Conservation (phyloP, 116 monocot genomes). For the Dioscorea cayenensis region DNA sequence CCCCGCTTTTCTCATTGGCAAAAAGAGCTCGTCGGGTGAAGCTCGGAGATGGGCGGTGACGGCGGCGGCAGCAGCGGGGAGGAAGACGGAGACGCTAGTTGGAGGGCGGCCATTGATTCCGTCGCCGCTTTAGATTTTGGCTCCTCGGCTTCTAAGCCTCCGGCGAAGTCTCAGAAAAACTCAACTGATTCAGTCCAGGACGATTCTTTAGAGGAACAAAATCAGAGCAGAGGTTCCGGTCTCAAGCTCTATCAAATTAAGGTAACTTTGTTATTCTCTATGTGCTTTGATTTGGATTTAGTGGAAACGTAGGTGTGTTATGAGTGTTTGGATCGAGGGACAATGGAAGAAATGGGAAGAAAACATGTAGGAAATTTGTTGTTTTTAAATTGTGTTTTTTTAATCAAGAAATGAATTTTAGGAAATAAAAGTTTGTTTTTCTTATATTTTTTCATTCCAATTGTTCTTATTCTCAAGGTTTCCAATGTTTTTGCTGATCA, state of each 20-base stretch:
- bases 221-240: conserved; percentile 15
- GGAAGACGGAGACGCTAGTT: conserved; percentile 77
- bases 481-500: no score
- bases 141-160: conserved; percentile 16
- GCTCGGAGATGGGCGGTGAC: background rate
- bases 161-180: background rate
- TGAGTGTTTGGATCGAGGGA: no score
- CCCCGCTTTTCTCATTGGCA: background rate
- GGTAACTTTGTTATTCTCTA: conserved; percentile 18
- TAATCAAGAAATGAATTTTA: no score
- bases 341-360: no score
- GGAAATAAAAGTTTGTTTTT: no score
- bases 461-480: no score
- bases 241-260: conserved; percentile 84
- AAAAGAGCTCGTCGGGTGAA: no score
- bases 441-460: no score
- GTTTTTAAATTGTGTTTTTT: no score
- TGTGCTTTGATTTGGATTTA: background rate
- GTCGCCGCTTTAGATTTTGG: conserved; percentile 21
- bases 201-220: background rate
- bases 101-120: conserved; percentile 63
- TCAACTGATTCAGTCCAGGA: background rate
- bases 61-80: conserved; percentile 56
- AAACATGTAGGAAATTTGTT: no score
- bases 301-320: background rate